Evolutionary conservation across 371 early-diverging fungal genomes (phyloP).

Genomic region (Umbelopsis sp.): DNA sequence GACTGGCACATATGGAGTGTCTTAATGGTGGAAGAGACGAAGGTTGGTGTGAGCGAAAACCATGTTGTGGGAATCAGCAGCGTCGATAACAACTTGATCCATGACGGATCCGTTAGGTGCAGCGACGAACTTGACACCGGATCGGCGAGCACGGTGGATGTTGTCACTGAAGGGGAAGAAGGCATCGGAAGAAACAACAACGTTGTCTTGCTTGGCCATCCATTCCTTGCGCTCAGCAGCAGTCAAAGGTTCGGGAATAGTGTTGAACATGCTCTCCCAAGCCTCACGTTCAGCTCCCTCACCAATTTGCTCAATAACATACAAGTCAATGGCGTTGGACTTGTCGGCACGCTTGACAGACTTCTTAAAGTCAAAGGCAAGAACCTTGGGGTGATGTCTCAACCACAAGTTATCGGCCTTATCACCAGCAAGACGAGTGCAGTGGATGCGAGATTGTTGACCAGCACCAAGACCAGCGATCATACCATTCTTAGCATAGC

Average conservation of each 20-base stretch:
- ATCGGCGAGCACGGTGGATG: constrained; percentile 83
- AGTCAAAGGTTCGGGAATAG: constrained; percentile 80
- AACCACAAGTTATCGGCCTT: constrained; percentile 99
- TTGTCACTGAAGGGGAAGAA: constrained; percentile 99
- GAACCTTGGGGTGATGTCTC: constrained; percentile 93
- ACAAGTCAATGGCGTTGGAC: constrained; percentile 96
- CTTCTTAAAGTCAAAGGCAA: constrained; percentile 84
- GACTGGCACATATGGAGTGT: neutral
- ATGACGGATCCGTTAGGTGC: constrained; percentile 91
- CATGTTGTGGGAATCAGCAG: constrained; percentile 85
- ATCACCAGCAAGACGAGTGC: constrained; percentile 97
- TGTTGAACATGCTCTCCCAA: constrained; percentile 82
- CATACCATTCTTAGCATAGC: constrained; percentile 97
- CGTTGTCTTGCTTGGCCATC: constrained; percentile 70
- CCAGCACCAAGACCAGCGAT: constrained; percentile 98
- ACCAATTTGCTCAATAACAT: constrained; percentile 85
- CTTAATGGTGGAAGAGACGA: constrained; percentile 95
- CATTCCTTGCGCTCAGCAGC: constrained; percentile 81
- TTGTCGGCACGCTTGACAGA: constrained; percentile 92
- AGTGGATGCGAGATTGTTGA: constrained; percentile 97
- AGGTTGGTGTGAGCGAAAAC: constrained; percentile 82
- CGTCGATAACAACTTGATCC: constrained; percentile 84
- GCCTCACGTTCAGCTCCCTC: constrained; percentile 76
- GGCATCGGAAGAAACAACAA: constrained; percentile 92
- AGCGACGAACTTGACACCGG: constrained; percentile 89